Conservation (phyloP, 208 protist species). For the Acanthamoeba sp. region DNA sequence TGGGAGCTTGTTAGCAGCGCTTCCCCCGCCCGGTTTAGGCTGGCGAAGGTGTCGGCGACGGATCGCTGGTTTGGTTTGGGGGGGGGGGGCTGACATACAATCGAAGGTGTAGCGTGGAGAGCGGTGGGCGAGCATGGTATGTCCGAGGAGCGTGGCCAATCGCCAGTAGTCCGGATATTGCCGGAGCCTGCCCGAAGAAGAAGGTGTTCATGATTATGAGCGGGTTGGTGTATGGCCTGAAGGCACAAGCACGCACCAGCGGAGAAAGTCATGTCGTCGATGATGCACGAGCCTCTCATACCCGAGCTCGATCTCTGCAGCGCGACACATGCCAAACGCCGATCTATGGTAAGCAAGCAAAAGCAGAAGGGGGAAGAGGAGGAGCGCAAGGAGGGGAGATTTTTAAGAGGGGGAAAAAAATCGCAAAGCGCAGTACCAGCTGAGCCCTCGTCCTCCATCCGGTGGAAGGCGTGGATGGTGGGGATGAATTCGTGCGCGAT, state of each 20-base stretch:
- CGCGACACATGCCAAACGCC: background rate
- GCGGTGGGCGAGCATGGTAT: background rate
- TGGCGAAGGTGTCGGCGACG: too few relatives aligned
- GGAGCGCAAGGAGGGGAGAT: background rate
- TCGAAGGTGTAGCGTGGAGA: slow-evolving; percentile 27
- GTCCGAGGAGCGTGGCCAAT: background rate
- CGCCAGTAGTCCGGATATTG: background rate
- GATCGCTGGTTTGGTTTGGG: too few relatives aligned
- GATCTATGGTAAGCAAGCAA: too few relatives aligned
- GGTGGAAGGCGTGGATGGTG: slow-evolving; percentile 15
- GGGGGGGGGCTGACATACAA: background rate
- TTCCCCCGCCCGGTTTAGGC: too few relatives aligned
- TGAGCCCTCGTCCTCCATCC: background rate
- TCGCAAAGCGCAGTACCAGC: background rate
- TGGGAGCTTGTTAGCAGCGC: too few relatives aligned
- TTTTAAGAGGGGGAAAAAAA: background rate
- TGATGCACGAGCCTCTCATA: background rate
- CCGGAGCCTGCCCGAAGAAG: background rate
- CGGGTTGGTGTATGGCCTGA: background rate
- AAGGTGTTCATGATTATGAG: background rate
- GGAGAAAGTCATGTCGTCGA: background rate
- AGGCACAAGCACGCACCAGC: background rate
- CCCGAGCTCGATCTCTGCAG: background rate
- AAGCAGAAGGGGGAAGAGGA: background rate
- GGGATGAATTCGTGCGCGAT: slow-evolving; percentile 53